Base-by-base conservation (phyloP, 495 filamentous ascomycete species). In the Hypoxylon rickii region DNA sequence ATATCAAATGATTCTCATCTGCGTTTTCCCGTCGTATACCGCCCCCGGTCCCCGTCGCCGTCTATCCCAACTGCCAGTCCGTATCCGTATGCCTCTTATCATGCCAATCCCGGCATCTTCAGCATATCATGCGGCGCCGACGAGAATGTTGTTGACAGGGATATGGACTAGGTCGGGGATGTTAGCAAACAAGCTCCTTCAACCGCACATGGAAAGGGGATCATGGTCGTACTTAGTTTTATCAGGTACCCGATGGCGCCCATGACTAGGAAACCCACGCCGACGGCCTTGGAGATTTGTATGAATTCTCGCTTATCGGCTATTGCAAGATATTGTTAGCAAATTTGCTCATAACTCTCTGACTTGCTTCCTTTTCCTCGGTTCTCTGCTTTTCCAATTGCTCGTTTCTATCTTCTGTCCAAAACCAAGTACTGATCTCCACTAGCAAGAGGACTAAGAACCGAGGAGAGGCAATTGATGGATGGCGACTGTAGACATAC, bases 231-330 rank as follows among this genome's bases (percentile, higher is more conserved):
- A 92, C 89, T 92, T 65, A 98, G 82, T 79, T 98, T 98, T 65
- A 97, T 89, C 45, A 96, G 75, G 76, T 94, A 97, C 48, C 93
- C 93, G 67, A 93, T 91, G 12, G 66, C 66, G 20, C 66, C 61
- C 75, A 95, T 94, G 34, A 93, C 83, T 21, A 95, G 66, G 75
- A 96, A 95, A 40, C 90, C 90, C 61, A 96, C 86, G 61, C 93
- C 94, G 54, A 98, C 94, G 54, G 94, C 93, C 73, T 96, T 92
- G 65, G 84, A 90, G 74, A 98, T 94, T 79, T 94, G 92, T 66
- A 96, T 82, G 77, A 96, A 97, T 67, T 96, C 92, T 53, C 85
- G 80, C 70, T 83, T 83, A 73, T 96, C 92, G 64, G 91, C 58
- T 62, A 38, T 47, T 36, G 15, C 40, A 11, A 22, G 18, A 20